Percentiles rank a stretch among this genome's conserved stretches.
Evolutionary conservation across 2,329 filamentous ascomycete genomes (phyloP).

Genomic region (Xylaria sp.): DNA sequence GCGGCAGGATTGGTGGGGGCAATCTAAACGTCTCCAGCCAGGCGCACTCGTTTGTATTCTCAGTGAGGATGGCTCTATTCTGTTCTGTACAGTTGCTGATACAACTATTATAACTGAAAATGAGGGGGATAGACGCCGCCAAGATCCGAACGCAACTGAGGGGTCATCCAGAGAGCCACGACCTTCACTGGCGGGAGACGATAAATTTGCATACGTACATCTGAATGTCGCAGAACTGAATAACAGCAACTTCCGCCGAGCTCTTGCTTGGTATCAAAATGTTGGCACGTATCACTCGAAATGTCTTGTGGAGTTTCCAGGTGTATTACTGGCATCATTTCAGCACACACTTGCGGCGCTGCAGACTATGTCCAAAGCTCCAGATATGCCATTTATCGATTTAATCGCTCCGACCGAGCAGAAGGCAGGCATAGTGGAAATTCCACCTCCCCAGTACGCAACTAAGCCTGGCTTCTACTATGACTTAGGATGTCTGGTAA

Average conservation of each 20-base stretch:
- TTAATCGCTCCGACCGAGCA: slow-evolving; percentile 47
- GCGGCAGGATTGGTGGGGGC: slow-evolving; percentile 57
- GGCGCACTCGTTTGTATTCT: slow-evolving; percentile 59
- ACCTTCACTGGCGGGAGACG: slow-evolving; percentile 43
- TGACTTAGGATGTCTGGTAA: slow-evolving; percentile 45
- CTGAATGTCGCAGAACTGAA: slow-evolving; percentile 40
- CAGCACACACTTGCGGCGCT: slow-evolving; percentile 61
- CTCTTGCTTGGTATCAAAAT: slow-evolving; percentile 41
- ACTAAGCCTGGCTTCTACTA: slow-evolving; percentile 55
- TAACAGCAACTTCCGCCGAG: slow-evolving; percentile 29
- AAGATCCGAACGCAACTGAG: background rate
- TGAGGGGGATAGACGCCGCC: background rate
- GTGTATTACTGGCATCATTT: slow-evolving; percentile 63
- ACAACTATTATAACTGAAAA: slow-evolving; percentile 31
- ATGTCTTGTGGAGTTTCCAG: slow-evolving; percentile 65
- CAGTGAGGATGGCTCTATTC: slow-evolving; percentile 44
- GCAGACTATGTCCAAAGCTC: slow-evolving; percentile 54
- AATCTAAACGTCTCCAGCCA: slow-evolving; percentile 53
- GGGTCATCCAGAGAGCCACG: background rate
- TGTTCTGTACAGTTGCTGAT: slow-evolving; percentile 51
- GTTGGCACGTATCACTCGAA: slow-evolving; percentile 23
- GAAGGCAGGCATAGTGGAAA: slow-evolving; percentile 27
- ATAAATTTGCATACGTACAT: slow-evolving; percentile 39
- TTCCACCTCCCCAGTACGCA: slow-evolving; percentile 59
- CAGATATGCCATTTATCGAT: slow-evolving; percentile 55